Evolutionary conservation across 768 basidiomycete genomes (phyloP).

Genomic region (Mycena filopes): DNA sequence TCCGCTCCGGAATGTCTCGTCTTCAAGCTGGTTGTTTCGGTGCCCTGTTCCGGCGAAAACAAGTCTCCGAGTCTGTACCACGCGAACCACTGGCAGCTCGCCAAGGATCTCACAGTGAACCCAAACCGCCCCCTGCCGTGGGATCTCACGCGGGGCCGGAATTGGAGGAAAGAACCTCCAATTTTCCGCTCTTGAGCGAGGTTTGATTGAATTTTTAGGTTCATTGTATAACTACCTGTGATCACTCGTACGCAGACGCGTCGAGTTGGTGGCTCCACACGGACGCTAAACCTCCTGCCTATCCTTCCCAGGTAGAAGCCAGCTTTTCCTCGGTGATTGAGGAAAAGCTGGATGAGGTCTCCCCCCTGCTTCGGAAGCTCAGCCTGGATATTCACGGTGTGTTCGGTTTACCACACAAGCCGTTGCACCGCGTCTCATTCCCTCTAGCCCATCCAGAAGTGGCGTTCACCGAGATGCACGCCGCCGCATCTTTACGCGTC

Average conservation of each 20-base stretch:
- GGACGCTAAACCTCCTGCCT: slow-evolving; percentile 54
- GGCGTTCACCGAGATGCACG: slow-evolving; percentile 71
- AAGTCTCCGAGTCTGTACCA: slow-evolving; percentile 19
- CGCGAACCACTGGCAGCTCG: slow-evolving; percentile 2
- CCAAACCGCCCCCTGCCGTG: slow-evolving; percentile 13
- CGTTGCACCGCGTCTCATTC: slow-evolving; percentile 7
- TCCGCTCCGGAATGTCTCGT: slow-evolving; percentile 25
- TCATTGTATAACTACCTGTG: slow-evolving; percentile 26
- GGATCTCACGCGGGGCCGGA: not conserved
- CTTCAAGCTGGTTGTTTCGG: slow-evolving; percentile 50
- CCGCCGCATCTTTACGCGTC: slow-evolving; percentile 22
- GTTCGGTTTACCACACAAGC: slow-evolving; percentile 27
- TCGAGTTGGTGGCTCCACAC: slow-evolving; percentile 26
- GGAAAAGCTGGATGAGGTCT: slow-evolving; percentile 59
- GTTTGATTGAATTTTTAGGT: slow-evolving; percentile 3
- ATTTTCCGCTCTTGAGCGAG: not conserved
- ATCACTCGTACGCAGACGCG: slow-evolving; percentile 22
- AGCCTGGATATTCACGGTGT: slow-evolving; percentile 80
- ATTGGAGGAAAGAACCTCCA: slow-evolving; percentile 1
- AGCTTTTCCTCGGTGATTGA: slow-evolving; percentile 67
- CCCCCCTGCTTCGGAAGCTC: slow-evolving; percentile 64
- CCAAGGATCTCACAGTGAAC: slow-evolving; percentile 17
- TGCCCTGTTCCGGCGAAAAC: slow-evolving; percentile 39
- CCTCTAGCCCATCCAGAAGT: slow-evolving; percentile 71
- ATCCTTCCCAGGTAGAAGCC: slow-evolving; percentile 42